Percentiles rank a stretch among this genome's conserved stretches.
These are phyloP conservation scores for Canavalia gladiata DNA, from an alignment of 306 rosid genomes.

Conservation along the genomic window DNA sequence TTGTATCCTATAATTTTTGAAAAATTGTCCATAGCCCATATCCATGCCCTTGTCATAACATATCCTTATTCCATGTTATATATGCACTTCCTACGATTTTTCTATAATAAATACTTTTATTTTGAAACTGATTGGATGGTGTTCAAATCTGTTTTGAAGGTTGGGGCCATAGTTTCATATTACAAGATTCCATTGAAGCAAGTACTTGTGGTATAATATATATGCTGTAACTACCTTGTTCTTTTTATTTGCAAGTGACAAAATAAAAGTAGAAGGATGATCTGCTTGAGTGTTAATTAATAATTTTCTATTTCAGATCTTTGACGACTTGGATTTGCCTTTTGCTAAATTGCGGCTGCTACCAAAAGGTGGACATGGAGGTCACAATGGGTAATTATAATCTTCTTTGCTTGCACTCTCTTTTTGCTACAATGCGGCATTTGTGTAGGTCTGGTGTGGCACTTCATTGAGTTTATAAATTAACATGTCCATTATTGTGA, in stretches of 20 bases:
- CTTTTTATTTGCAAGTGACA: conserved; percentile 26
- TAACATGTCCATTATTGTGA: neutral
- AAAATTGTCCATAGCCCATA: neutral
- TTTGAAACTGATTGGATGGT: conserved; percentile 48
- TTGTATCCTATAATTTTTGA: neutral
- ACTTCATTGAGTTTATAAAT: conserved; percentile 22
- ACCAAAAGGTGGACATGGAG: conserved; percentile 99
- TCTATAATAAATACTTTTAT: conserved; percentile 23
- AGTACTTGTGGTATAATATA: conserved; percentile 83
- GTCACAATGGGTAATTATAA: conserved; percentile 84
- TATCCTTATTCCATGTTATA: neutral
- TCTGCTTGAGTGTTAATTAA: conserved; percentile 34
- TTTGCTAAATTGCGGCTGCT: conserved; percentile 83
- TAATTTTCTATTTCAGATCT: conserved; percentile 65
- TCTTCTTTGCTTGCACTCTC: conserved; percentile 24
- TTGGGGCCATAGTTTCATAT: conserved; percentile 86
- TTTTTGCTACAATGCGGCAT: conserved; percentile 33
- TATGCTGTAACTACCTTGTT: conserved; percentile 35
- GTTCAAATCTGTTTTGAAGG: conserved; percentile 65
- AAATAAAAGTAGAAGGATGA: conserved; percentile 31
- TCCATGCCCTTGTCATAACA: neutral
- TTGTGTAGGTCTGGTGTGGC: conserved; percentile 17
- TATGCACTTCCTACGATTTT: conserved; percentile 5
- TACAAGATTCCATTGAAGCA: conserved; percentile 93
- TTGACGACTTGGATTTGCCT: conserved; percentile 94